Evolutionary conservation across 352 stramenopile genomes (phyloP).

Genomic region (Pythium rishiriense): DNA sequence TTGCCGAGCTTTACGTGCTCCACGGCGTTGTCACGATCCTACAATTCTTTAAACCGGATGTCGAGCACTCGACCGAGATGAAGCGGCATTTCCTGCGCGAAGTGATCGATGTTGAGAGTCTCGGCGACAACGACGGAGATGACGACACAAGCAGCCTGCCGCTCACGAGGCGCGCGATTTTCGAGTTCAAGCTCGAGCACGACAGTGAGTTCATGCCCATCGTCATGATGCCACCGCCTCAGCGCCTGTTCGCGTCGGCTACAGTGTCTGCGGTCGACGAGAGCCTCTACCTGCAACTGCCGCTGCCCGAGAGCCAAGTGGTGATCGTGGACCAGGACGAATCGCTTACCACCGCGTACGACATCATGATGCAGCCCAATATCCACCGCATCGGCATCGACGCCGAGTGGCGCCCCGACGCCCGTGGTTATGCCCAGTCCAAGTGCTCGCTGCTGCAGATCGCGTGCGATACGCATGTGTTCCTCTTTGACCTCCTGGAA

Average conservation of each 20-base stretch:
- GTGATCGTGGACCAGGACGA: slow-evolving; percentile 67
- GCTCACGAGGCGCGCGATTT: slow-evolving; percentile 45
- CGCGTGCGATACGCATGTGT: slow-evolving; percentile 62
- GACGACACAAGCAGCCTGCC: slow-evolving; percentile 20
- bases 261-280: slow-evolving; percentile 19
- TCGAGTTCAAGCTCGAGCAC: slow-evolving; percentile 66
- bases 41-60: slow-evolving; percentile 61
- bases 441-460: slow-evolving; percentile 71
- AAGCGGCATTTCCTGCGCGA: slow-evolving; percentile 59
- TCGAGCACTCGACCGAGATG: slow-evolving; percentile 47
- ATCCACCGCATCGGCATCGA: slow-evolving; percentile 57
- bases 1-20: slow-evolving; percentile 62
- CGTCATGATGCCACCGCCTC: slow-evolving; percentile 27
- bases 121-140: slow-evolving; percentile 32
- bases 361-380: slow-evolving; percentile 44
- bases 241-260: slow-evolving; percentile 10
- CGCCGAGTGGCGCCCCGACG: slow-evolving; percentile 68
- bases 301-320: slow-evolving; percentile 42
- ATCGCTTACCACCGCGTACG: slow-evolving; percentile 42
- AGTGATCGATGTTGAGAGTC: slow-evolving; percentile 63
- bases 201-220: slow-evolving; percentile 71
- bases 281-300: slow-evolving; percentile 47
- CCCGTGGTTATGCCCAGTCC: slow-evolving; percentile 40
- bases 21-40: slow-evolving; percentile 49
- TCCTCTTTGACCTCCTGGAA: slow-evolving; percentile 67